These are phyloP conservation scores for Nemania serpens DNA, from an alignment of 2,329 filamentous ascomycete genomes.

Conservation along the genomic window DNA sequence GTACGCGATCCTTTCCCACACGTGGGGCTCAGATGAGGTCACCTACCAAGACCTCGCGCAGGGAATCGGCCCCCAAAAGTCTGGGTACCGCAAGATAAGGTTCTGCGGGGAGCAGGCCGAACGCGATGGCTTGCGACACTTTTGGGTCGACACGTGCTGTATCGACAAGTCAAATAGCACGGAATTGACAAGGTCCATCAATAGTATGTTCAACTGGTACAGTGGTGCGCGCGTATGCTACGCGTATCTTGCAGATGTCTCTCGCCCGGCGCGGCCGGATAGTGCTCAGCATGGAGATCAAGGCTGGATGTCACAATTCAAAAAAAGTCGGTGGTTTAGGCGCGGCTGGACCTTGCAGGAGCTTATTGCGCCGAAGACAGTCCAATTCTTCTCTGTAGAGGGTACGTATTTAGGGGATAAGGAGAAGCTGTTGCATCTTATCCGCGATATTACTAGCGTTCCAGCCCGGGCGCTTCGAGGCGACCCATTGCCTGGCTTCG, in stretches of 20 bases:
- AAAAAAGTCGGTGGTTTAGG: slow-evolving; percentile 11
- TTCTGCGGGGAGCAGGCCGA: slow-evolving; percentile 3
- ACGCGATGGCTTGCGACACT: neutral
- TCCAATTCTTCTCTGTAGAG: neutral
- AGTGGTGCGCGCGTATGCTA: neutral
- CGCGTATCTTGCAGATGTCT: slow-evolving; percentile 7
- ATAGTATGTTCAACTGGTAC: slow-evolving; percentile 21
- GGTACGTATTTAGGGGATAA: neutral
- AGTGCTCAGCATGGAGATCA: neutral
- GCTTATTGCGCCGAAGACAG: slow-evolving; percentile 11
- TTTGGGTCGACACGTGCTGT: slow-evolving; percentile 17
- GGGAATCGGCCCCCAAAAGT: neutral
- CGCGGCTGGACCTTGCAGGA: slow-evolving; percentile 17
- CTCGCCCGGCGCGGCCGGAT: neutral
- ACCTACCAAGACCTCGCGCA: neutral
- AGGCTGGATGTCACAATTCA: neutral
- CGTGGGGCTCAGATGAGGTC: slow-evolving; percentile 2
- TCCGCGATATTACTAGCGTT: neutral
- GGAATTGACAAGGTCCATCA: slow-evolving; percentile 12
- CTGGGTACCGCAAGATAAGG: slow-evolving; percentile 6
- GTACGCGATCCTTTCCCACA: slow-evolving; percentile 4
- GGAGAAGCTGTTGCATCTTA: neutral
- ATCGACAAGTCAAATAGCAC: slow-evolving; percentile 13
- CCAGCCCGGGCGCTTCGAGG: neutral
- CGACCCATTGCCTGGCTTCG: neutral